Base-by-base conservation (phyloP, 208 protist species). In the Naegleria lovaniensis region DNA sequence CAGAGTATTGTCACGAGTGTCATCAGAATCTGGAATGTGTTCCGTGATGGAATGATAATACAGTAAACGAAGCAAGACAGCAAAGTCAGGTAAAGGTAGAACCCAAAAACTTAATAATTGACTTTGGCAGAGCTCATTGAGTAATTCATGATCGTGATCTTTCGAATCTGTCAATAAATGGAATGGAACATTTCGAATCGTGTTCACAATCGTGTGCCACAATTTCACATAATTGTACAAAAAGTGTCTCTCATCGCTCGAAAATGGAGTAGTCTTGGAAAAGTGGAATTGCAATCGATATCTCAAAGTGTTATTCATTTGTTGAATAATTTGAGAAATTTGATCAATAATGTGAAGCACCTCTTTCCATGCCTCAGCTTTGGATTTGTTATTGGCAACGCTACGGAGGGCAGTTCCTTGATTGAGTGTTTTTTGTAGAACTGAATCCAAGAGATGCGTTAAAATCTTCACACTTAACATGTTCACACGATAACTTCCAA, bases 221-320 rank as follows among this genome's bases (percentile, higher is more conserved):
- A 79, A 79, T 33, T 79, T 79, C 6, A 79, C 29, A 79, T 36
- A 79, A 7, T 79, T 29, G 9, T 36, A 79, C n/a, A 79, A 36
- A 79, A 79, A 79, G 29, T 79, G 67, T 79, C 67, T 79, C n/a
- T 79, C 67, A 79, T 79, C 67, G 36, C 67, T 79, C 7, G 67
- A 79, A 36, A 79, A 79, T 29, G 67, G 67, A 36, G 13, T 79
- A 6, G 67, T 29, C 13, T 29, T 25, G 0, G 67, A 36, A 33
- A 79, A 79, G 29, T 79, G 67, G 67, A 79, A 79, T 79, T 79
- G 67, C 13, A 79, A 36, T 79, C 67, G 19, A 79, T 79, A 79
- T 36, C 67, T 29, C 6, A 79, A 36, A 2, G 67, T 79, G 36
- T 79, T 79, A 33, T 79, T 79, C 25, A 79, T 79, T 79, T 79